Percentiles rank a stretch among this genome's conserved stretches.
These are phyloP conservation scores for Flaveria linearis DNA, from an alignment of 129 eudicot genomes.

Conservation along the genomic window DNA sequence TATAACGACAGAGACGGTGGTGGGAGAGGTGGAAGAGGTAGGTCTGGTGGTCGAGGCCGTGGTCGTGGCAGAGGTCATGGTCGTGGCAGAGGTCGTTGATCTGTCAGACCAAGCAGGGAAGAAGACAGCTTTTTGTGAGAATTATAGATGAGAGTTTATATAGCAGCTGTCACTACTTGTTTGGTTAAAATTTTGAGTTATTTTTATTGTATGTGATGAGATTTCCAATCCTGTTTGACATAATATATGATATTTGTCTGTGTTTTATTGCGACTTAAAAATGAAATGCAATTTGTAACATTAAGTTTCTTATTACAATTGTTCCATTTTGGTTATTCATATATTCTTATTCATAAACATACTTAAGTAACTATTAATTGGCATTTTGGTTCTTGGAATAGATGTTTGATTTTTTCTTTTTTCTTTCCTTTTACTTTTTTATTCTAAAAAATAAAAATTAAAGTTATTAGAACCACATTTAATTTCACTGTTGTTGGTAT, in stretches of 20 bases:
- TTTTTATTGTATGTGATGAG: background rate
- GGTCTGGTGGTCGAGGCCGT: conserved; percentile 40
- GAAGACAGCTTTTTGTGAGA: background rate
- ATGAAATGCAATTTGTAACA: background rate
- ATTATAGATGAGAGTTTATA: background rate
- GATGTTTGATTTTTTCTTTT: too few relatives aligned
- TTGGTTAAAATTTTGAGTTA: background rate
- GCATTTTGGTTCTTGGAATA: too few relatives aligned
- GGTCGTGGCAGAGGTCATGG: conserved; percentile 33
- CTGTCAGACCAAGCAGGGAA: background rate
- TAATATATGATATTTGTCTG: background rate
- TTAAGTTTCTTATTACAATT: background rate
- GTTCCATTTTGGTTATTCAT: background rate
- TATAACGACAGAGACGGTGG: background rate
- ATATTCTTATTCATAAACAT: too few relatives aligned
- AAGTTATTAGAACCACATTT: too few relatives aligned
- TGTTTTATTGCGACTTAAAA: background rate
- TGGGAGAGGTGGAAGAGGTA: conserved; percentile 28
- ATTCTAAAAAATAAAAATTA: too few relatives aligned
- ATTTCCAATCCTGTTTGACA: background rate
- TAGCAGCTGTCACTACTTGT: background rate
- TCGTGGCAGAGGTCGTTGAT: conserved; percentile 30
- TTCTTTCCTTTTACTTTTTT: too few relatives aligned
- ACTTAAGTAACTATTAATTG: too few relatives aligned
- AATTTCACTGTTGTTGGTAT: too few relatives aligned